Percentiles rank a stretch among this genome's conserved stretches.
Evolutionary conservation across 2,329 filamentous ascomycete genomes (phyloP).

Genomic region (Lasiodiplodia sp.): DNA sequence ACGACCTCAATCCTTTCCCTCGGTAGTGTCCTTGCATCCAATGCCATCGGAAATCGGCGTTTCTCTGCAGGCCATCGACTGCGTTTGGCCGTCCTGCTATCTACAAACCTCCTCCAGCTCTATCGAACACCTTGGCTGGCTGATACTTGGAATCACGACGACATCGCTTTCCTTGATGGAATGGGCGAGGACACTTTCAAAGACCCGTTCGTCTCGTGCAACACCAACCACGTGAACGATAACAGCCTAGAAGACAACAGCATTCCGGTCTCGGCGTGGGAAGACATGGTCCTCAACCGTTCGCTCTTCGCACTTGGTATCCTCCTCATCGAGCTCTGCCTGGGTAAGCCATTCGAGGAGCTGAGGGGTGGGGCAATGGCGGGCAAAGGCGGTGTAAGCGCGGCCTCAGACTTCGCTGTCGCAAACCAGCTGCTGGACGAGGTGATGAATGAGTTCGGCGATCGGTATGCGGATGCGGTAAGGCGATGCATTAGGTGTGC

Average conservation of each 20-base stretch:
- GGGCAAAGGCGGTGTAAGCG: neutral
- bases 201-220: neutral
- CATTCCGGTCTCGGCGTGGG: neutral
- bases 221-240: too few relatives aligned
- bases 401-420: neutral
- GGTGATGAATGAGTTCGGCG: conserved; percentile 39
- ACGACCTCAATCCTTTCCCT: neutral
- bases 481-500: conserved; percentile 44
- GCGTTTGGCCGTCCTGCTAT: conserved; percentile 35
- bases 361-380: neutral
- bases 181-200: conserved; percentile 9
- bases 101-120: conserved; percentile 37
- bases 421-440: conserved; percentile 33
- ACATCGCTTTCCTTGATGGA: conserved; percentile 37
- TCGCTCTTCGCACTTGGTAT: neutral
- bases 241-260: neutral
- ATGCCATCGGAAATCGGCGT: neutral
- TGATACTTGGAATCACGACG: conserved; percentile 36
- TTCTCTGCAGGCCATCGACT: conserved; percentile 30
- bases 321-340: neutral
- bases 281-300: neutral
- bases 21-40: neutral
- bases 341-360: neutral
- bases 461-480: conserved; percentile 42
- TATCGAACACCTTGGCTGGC: conserved; percentile 39